These are phyloP conservation scores for Malassezia furfur DNA, from an alignment of 1,284 basidiomycete genomes.

Conservation along the genomic window DNA sequence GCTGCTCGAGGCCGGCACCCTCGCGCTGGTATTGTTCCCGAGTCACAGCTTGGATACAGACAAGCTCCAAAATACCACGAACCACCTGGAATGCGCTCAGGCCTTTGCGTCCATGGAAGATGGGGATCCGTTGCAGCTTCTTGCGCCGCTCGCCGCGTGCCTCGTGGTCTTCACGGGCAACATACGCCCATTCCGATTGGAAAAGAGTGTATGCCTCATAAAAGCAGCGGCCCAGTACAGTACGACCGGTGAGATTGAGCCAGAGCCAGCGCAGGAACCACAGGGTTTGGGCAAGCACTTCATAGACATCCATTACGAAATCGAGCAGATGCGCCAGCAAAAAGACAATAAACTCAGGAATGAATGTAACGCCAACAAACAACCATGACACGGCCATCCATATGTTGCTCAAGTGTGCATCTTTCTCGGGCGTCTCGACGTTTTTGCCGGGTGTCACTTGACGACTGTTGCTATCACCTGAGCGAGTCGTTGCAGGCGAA, in stretches of 20 bases:
- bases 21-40: conserved; percentile 32
- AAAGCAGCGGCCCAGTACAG: conserved; percentile 34
- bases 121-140: conserved; percentile 2
- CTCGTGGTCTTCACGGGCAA: conserved; percentile 42
- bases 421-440: conserved; percentile 36
- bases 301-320: conserved; percentile 23
- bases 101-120: conserved; percentile 23
- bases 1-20: conserved; percentile 31
- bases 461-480: background rate
- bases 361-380: conserved; percentile 2
- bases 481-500: background rate
- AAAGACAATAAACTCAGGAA: conserved; percentile 33
- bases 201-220: conserved; percentile 38
- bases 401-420: background rate
- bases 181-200: conserved; percentile 39
- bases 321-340: conserved; percentile 38
- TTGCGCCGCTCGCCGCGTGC: conserved; percentile 20
- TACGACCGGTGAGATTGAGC: conserved; percentile 37
- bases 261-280: conserved; percentile 43
- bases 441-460: background rate
- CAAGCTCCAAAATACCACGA: conserved; percentile 37
- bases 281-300: conserved; percentile 19
- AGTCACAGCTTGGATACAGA: conserved; percentile 39
- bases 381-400: conserved; percentile 7
- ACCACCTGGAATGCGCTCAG: conserved; percentile 35